These are phyloP conservation scores for Neurospora sp. DNA, from an alignment of 495 filamentous ascomycete genomes.

Conservation along the genomic window DNA sequence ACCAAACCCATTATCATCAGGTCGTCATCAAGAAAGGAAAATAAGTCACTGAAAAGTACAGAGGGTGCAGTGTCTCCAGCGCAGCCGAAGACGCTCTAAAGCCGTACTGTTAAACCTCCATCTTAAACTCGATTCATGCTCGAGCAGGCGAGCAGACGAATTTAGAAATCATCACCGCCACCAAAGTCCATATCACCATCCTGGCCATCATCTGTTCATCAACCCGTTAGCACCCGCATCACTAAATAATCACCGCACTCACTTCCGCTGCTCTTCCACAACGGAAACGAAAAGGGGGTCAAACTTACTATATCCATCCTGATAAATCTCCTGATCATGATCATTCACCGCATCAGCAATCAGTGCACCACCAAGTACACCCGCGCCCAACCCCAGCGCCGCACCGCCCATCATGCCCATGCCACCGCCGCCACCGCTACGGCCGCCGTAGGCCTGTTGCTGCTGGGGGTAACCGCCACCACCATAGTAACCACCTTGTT, in stretches of 20 bases:
- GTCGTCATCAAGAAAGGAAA: background rate
- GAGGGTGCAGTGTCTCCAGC: background rate
- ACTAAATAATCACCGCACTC: too few species aligned
- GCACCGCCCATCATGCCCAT: constrained; percentile 61
- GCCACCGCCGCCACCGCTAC: constrained; percentile 33
- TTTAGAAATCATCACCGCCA: constrained; percentile 48
- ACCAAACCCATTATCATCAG: background rate
- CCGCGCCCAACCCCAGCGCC: constrained; percentile 68
- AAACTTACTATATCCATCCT: constrained; percentile 31
- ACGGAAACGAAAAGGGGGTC: background rate
- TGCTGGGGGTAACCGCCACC: constrained; percentile 25
- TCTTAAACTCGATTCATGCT: background rate
- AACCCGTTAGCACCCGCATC: background rate
- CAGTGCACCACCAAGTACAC: constrained; percentile 60
- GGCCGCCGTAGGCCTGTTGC: constrained; percentile 6
- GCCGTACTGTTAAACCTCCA: background rate
- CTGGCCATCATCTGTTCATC: constrained; percentile 30
- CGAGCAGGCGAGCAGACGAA: background rate
- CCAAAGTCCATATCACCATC: constrained; percentile 29
- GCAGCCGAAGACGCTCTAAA: background rate
- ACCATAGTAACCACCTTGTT: constrained; percentile 23
- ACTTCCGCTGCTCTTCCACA: too few species aligned
- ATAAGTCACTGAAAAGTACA: background rate
- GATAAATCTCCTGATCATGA: constrained; percentile 42
- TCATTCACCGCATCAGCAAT: constrained; percentile 57